phyloP scores from a whole-genome alignment of 2,329 filamentous ascomycete genomes.

The Chrysoporthe cubensis region DNA sequence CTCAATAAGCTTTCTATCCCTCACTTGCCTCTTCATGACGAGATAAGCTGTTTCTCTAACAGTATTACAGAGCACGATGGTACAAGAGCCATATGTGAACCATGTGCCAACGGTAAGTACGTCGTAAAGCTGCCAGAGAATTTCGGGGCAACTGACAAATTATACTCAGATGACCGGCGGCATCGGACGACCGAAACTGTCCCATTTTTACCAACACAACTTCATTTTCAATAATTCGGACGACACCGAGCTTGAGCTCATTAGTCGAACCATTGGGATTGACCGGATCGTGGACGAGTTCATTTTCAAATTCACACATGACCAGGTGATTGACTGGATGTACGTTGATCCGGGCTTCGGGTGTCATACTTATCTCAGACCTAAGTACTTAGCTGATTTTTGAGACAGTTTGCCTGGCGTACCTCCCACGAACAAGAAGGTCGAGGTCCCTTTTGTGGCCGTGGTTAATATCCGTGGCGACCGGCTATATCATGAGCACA shows the following conservation, averaged over 20 bases:
- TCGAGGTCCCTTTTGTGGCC: conserved; percentile 66
- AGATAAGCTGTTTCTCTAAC: background rate
- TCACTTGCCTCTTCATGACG: background rate
- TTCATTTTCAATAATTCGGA: conserved; percentile 76
- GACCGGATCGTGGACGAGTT: conserved; percentile 77
- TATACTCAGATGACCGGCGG: conserved; percentile 63
- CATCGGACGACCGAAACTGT: conserved; percentile 65
- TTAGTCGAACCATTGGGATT: conserved; percentile 72
- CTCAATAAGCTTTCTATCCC: background rate
- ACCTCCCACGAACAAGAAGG: conserved; percentile 55
- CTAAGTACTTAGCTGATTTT: background rate
- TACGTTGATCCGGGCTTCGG: conserved; percentile 42
- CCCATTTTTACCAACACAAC: conserved; percentile 71
- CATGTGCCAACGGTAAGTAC: conserved; percentile 68
- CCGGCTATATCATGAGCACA: conserved; percentile 71
- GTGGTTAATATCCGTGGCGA: conserved; percentile 72
- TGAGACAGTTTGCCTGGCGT: conserved; percentile 53
- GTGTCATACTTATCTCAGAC: background rate
- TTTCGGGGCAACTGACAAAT: background rate
- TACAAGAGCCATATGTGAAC: conserved; percentile 60
- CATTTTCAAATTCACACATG: conserved; percentile 66
- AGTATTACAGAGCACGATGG: conserved; percentile 43
- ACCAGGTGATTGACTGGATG: conserved; percentile 70
- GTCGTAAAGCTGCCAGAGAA: background rate
- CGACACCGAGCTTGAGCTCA: conserved; percentile 69